Percentiles rank a stretch among this genome's conserved stretches.
Evolutionary conservation across 331 rosid genomes (phyloP).

Genomic region (Arachis monticola): DNA sequence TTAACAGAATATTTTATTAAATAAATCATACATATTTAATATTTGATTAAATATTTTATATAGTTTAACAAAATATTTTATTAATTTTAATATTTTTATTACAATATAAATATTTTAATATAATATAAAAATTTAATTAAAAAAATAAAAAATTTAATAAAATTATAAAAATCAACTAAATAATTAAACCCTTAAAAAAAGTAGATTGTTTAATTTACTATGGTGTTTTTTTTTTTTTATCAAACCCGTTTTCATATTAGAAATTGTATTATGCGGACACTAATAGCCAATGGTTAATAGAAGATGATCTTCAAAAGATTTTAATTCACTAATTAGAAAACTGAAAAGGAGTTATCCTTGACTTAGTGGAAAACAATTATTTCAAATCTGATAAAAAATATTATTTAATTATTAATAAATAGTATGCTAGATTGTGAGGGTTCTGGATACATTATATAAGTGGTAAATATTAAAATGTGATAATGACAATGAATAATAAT

Average conservation of each 20-base stretch:
- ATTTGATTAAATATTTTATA: too few relatives aligned
- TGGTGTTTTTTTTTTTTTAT: neutral
- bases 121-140: too few relatives aligned
- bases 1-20: too few relatives aligned
- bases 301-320: neutral
- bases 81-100: too few relatives aligned
- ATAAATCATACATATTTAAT: too few relatives aligned
- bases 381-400: neutral
- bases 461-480: neutral
- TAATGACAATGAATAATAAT: neutral
- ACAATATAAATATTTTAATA: too few relatives aligned
- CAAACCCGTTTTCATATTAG: slow-evolving; percentile 8
- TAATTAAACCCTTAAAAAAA: too few relatives aligned
- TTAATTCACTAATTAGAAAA: slow-evolving; percentile 12
- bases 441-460: neutral
- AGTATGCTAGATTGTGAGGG: neutral
- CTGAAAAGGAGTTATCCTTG: neutral
- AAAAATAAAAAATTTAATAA: too few relatives aligned
- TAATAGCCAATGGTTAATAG: neutral
- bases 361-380: neutral
- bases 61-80: too few relatives aligned
- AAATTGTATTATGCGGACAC: neutral
- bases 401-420: neutral
- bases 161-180: too few relatives aligned
- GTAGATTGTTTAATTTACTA: neutral